Conservation (phyloP, 164 flowering plant species). For the Chloranthus sessilifolius region DNA sequence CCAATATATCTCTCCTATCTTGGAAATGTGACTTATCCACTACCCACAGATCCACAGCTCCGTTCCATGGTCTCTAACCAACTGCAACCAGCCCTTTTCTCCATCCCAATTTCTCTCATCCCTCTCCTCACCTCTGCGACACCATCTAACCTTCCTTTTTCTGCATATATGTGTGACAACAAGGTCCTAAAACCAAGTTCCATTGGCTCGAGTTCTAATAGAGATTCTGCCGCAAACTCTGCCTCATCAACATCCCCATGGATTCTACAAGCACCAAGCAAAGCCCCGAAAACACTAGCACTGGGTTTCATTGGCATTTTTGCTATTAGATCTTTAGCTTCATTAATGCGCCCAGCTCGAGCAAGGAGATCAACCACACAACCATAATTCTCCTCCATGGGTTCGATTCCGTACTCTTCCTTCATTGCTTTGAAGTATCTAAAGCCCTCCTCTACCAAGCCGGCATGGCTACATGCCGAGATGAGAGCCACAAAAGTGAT, state of each 20-base stretch:
- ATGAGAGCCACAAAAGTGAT: conserved; percentile 26
- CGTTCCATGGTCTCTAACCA: conserved; percentile 20
- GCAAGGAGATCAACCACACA: conserved; percentile 26
- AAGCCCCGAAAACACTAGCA: conserved; percentile 24
- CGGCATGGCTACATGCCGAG: conserved; percentile 28
- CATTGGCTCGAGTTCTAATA: conserved; percentile 14
- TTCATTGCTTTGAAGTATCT: conserved; percentile 16
- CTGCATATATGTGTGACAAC: conserved; percentile 22
- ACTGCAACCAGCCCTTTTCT: conserved; percentile 19
- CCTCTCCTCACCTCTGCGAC: conserved; percentile 16
- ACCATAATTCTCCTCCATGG: conserved; percentile 22
- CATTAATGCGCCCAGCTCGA: conserved; percentile 23
- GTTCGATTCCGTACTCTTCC: conserved; percentile 12
- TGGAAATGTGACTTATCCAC: not conserved
- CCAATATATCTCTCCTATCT: no score
- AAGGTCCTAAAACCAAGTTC: conserved; percentile 20
- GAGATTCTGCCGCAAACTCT: conserved; percentile 11
- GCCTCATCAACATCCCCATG: conserved; percentile 22
- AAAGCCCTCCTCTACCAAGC: conserved; percentile 25
- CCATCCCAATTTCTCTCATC: conserved; percentile 14
- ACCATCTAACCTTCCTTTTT: conserved; percentile 14
- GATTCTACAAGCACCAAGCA: conserved; percentile 25
- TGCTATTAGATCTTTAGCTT: conserved; percentile 19
- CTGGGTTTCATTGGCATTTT: conserved; percentile 21
- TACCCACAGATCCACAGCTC: conserved; percentile 5